Conservation (phyloP, 345 rosid species). For the Kernera saxatilis region DNA sequence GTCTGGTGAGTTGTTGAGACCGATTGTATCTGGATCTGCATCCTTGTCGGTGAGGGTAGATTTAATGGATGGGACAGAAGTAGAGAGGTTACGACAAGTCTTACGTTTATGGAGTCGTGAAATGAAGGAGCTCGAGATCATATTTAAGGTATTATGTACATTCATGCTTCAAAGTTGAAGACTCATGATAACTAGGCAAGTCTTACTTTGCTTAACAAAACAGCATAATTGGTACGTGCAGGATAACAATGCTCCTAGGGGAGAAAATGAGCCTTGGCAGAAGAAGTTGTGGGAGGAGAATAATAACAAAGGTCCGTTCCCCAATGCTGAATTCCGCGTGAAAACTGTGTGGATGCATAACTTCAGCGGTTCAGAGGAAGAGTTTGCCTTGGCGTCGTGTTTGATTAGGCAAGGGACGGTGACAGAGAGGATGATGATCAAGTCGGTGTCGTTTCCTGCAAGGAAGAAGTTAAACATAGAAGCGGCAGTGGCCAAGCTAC, state of each 20-base stretch:
- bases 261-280: not conserved
- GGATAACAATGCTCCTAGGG: not conserved
- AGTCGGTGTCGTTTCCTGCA: slow-evolving; percentile 33
- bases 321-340: not conserved
- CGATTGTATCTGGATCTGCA: slow-evolving; percentile 23
- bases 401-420: not conserved
- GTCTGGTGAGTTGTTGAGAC: slow-evolving; percentile 11
- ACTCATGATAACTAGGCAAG: slow-evolving; percentile 2
- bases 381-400: not conserved
- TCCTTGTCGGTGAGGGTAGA: slow-evolving; percentile 5
- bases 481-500: not conserved
- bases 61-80: not conserved
- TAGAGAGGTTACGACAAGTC: slow-evolving; percentile 1
- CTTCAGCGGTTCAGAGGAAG: not conserved
- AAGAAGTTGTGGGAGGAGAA: not conserved
- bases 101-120: not conserved
- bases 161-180: not conserved
- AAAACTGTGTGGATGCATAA: not conserved
- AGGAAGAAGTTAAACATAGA: slow-evolving; percentile 22
- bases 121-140: not conserved
- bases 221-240: not conserved
- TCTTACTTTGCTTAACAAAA: not conserved
- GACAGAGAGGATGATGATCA: slow-evolving; percentile 15
- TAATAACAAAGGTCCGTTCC: not conserved
- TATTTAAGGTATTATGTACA: slow-evolving; percentile 5